phyloP scores from a whole-genome alignment of 176 grass and related monocot genomes.

The Hordeum vulgare region DNA sequence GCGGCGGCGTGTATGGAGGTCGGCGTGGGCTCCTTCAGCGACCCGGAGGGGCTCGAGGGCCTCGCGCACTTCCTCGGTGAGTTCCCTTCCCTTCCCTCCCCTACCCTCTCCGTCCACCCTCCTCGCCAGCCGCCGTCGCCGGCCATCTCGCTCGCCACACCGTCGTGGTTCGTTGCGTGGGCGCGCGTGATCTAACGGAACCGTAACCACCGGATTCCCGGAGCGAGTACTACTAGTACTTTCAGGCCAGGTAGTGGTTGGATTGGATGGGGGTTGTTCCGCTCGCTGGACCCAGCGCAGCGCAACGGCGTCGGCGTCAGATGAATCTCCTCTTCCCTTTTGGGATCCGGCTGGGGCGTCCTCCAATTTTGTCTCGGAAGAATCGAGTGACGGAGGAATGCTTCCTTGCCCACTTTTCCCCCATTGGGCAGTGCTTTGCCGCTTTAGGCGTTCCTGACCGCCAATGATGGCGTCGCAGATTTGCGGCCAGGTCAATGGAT shows the following conservation, averaged over 20 bases:
- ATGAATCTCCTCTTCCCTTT: conserved; percentile 20
- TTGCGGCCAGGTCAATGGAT: conserved; percentile 28
- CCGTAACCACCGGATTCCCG: conserved; percentile 6
- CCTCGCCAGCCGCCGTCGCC: background rate
- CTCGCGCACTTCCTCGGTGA: conserved; percentile 96
- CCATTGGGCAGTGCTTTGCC: background rate
- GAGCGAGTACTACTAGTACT: background rate
- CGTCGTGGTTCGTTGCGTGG: background rate
- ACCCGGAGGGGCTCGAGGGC: conserved; percentile 88
- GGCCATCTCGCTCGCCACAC: background rate
- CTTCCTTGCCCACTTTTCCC: background rate
- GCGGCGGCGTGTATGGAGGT: conserved; percentile 93
- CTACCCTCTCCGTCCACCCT: too few species aligned
- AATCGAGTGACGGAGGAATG: background rate
- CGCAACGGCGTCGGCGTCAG: background rate
- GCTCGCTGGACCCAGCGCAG: background rate
- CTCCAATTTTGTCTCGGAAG: conserved; percentile 9
- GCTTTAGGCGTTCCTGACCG: background rate
- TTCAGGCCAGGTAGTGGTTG: background rate
- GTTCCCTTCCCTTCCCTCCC: background rate
- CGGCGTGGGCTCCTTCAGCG: conserved; percentile 69
- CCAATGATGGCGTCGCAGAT: conserved; percentile 15
- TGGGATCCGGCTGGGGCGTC: background rate
- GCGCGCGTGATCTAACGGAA: background rate
- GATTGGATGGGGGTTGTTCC: background rate